Percentiles rank a stretch among this genome's conserved stretches.
Evolutionary conservation across 768 basidiomycete genomes (phyloP).

Genomic region (Leccinum uliginosum): DNA sequence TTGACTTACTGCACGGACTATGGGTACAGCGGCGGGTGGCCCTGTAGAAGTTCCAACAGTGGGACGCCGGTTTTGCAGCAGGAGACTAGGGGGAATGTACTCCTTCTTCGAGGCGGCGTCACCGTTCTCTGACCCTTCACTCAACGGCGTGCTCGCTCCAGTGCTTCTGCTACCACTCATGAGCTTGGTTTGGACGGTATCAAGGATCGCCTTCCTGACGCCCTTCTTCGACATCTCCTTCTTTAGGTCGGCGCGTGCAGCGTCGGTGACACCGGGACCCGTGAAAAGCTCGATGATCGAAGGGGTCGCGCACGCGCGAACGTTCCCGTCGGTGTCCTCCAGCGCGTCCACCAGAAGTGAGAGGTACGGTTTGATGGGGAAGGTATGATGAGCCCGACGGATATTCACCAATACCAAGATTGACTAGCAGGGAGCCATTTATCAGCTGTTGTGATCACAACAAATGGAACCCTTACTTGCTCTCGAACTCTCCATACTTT

Average conservation of each 20-base stretch:
- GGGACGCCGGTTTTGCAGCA: constrained; percentile 50
- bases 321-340: constrained; percentile 87
- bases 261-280: constrained; percentile 75
- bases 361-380: constrained; percentile 81
- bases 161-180: constrained; percentile 41
- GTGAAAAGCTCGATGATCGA: constrained; percentile 84
- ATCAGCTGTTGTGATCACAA: neutral
- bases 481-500: constrained; percentile 86
- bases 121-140: constrained; percentile 59
- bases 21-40: constrained; percentile 24
- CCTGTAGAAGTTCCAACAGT: constrained; percentile 30
- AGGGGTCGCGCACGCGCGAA: constrained; percentile 79
- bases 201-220: constrained; percentile 84
- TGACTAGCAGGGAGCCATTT: constrained; percentile 34
- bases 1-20: constrained; percentile 46
- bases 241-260: constrained; percentile 89
- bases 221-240: constrained; percentile 83
- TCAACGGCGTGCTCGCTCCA: constrained; percentile 41
- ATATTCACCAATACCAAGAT: constrained; percentile 69
- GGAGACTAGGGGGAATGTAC: constrained; percentile 74
- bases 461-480: constrained; percentile 53
- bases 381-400: constrained; percentile 63
- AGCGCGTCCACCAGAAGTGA: constrained; percentile 75
- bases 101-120: constrained; percentile 38
- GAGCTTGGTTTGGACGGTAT: constrained; percentile 68